A percentile compares a stretch with the other conserved stretches of the same genome.
Evolutionary conservation across 129 eudicot genomes (phyloP).

Genomic region (Tagetes erecta): DNA sequence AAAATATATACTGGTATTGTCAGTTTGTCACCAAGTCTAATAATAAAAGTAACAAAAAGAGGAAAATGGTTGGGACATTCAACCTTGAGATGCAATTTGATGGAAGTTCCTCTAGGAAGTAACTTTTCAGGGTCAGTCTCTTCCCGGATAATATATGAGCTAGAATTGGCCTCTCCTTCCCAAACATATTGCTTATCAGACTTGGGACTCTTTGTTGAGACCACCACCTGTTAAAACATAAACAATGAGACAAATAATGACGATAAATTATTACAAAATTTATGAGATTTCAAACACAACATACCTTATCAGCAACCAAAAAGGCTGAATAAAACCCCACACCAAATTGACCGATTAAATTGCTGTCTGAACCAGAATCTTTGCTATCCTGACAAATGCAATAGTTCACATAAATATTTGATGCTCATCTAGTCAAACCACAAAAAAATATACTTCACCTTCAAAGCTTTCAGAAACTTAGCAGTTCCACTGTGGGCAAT

Average conservation of each 20-base stretch:
- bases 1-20: conserved; percentile 15
- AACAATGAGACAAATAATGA: conserved; percentile 9
- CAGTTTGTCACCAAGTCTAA: not conserved
- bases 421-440: not conserved
- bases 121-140: conserved; percentile 87
- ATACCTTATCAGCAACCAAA: conserved; percentile 78
- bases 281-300: not conserved
- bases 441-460: conserved; percentile 46
- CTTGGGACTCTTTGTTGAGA: conserved; percentile 86
- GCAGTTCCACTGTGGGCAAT: conserved; percentile 99
- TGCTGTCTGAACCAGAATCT: conserved; percentile 90
- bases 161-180: conserved; percentile 97
- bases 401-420: conserved; percentile 13
- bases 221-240: conserved; percentile 63
- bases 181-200: conserved; percentile 92
- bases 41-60: not conserved
- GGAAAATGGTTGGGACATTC: not conserved
- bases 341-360: conserved; percentile 96
- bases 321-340: conserved; percentile 95
- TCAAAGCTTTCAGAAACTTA: conserved; percentile 77
- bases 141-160: conserved; percentile 79
- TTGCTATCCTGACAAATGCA: conserved; percentile 73
- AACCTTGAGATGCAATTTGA: conserved; percentile 84
- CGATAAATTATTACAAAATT: not conserved
- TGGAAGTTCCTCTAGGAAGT: conserved; percentile 85